Base-by-base conservation (phyloP, 345 rosid genomes). In the Geranium rotundifolium region DNA sequence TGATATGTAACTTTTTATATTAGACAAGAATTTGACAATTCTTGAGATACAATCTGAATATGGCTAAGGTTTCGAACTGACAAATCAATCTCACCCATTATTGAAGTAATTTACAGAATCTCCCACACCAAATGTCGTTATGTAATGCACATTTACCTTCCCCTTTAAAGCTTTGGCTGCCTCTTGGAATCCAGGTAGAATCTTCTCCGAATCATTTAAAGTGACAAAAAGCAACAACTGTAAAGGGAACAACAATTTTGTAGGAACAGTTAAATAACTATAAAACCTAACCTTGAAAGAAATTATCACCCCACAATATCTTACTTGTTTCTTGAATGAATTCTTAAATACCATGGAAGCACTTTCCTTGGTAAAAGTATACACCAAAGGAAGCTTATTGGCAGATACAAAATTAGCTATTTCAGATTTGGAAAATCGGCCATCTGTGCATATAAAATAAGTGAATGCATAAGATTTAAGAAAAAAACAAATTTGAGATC, bases 101-200 rank as follows among this genome's bases (percentile, higher is more conserved):
- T 7, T 34, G 10, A 1, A 34, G 41, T 34, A 34, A 34, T 46
- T 10, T 46, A 9, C 52, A 46, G 52, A 46, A 46, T 9, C 52
- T 16, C 14, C 12, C 15, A 14, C 14, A 46, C 14, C 14, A 46
- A 46, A 7, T 46, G 12, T 14, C 12, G 52, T 12, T 3, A 46
- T 46, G 52, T 46, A 46, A 46, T 46, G 15, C 12, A 46, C 10
- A 65, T 55, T 71, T 86, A 95, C 99, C 88, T 95, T 88, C 74
- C 96, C 99, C 75, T 95, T 90, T 71, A 95, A 90, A 52, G 69
- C 57, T 72, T 85, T 95, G 14, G 99, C 92, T 62, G 90, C 88
- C 68, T 90, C 97, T 72, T 83, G 73, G 71, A 90, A 90, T 56
- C 73, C 56, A 4, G 81, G 80, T 65, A 86, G 58, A 79, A 77